Evolutionary conservation across 495 filamentous ascomycete species (phyloP).

Genomic region (Penicillium canariense): DNA sequence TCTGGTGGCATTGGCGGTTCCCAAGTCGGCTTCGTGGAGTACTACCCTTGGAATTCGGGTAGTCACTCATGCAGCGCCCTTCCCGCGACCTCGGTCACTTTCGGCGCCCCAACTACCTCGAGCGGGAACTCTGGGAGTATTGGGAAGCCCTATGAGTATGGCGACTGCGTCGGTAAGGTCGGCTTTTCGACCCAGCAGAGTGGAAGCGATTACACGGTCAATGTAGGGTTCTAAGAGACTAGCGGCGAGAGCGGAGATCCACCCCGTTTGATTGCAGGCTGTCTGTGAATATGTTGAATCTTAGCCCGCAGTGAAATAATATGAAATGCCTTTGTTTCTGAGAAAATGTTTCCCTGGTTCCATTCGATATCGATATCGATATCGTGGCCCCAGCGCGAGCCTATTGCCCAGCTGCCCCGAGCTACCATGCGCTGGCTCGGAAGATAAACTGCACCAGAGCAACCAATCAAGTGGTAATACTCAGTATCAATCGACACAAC

Average conservation of each 20-base stretch:
- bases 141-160: slow-evolving; percentile 28
- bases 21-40: slow-evolving; percentile 31
- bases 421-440: too few relatives aligned
- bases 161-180: slow-evolving; percentile 30
- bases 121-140: slow-evolving; percentile 10
- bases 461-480: neutral
- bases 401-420: too few relatives aligned
- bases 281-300: neutral
- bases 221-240: slow-evolving; percentile 23
- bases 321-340: too few relatives aligned
- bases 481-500: neutral
- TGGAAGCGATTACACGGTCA: slow-evolving; percentile 12
- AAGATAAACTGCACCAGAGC: neutral
- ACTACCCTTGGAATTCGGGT: slow-evolving; percentile 25
- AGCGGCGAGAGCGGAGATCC: neutral
- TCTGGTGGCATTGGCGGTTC: slow-evolving; percentile 17
- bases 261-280: neutral
- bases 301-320: too few relatives aligned
- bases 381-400: too few relatives aligned
- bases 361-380: too few relatives aligned
- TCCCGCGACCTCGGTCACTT: slow-evolving; percentile 21
- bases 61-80: slow-evolving; percentile 20
- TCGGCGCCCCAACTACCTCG: slow-evolving; percentile 18
- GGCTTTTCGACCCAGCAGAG: slow-evolving; percentile 14
- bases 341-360: too few relatives aligned